Base-by-base conservation (phyloP, 192 early-diverging fungal species). In the Phycomyces nitens region DNA sequence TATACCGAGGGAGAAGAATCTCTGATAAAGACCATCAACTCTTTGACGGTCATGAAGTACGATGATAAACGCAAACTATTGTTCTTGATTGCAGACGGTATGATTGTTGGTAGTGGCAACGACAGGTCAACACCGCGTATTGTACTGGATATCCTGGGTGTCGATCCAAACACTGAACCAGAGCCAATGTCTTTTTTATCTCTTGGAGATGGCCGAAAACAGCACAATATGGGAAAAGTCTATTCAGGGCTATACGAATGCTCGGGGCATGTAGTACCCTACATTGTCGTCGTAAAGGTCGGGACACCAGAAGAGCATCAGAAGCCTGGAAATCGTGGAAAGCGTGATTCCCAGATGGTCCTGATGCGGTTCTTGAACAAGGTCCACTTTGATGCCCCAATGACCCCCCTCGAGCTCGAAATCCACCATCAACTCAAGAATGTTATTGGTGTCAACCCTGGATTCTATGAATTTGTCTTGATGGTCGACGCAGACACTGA, bases 381-480 rank as follows among this genome's bases (percentile, higher is more conserved):
- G 44, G 89, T 93, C 8, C 88, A 92, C 72, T 90, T 87, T 65
- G 87, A 89, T 73, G 71, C 78, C 40, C 82, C 86, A 66, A 90
- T 93, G 86, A 85, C 82, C 18, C 89, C 89, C 1, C 72, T 91
- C 16, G 91, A 93, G 68, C 73, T 91, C 41, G 89, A 93, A 64
- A 79, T 93, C 34, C 89, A 90, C 66, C 91, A 93, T 64, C 86
- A 93, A 54, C 82, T 93, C 73, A 89, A 93, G 73, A 89, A 93
- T 72, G 80, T 93, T 22, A 92, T 93, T 65, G 91, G 91, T 47
- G 91, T 93, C 10, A 83, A 88, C 47, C 91, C 91, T 14, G 80
- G 80, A 15, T 89, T 89, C 64, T 93, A 93, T 74, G 91, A 93
- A 72, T 87, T 89, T 66, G 65, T 87, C 3, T 72, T 92, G 15